Evolutionary conservation across 768 basidiomycete genomes (phyloP), one percentile per base, ranked within the genome.

Genomic region (Holtermanniella nyarrowii): DNA sequence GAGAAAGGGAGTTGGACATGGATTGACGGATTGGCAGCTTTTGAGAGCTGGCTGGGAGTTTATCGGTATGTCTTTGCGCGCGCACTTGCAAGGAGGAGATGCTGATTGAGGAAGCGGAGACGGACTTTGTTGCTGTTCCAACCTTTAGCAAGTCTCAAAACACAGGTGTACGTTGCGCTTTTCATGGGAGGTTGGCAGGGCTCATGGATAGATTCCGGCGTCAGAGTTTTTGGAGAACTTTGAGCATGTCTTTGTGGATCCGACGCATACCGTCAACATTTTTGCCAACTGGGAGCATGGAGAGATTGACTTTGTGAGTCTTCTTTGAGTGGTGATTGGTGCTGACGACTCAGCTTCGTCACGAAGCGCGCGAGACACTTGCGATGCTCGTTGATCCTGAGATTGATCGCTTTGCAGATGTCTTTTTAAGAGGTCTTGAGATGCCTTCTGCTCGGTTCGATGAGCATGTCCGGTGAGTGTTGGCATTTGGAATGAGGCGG

Each of bases 1-100:
- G 48, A 75, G 80, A 49, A 81, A 76, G 62, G 77, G 82, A 0
- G 64, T 91, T 2, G 91, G 88, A 4, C 80, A 78, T 50, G 86
- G 88, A 1, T 66, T 96, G 59, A 90, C 87, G 55, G 86, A 86
- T 20, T 95, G 93, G 72, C 89, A 91, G 65, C 75, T 93, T 24
- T 84, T 96, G 69, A 80, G 84, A 59, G 88, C 85, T 26, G 83
- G 81, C 0, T 72, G 93, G 58, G 86, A 90, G 66, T 83, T 90
- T 62, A 67, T 96, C 21, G 79, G 89, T 89, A 63, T 57, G 83
- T 65, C 51, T 20, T 22, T 46, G 27, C 23, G 24, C 22, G 21
- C 14, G 12, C 40, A 11, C 7, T 49, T 49, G 12, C 11, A 49
- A 18, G 39, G 12, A 13, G 5, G 20, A 31, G 13, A 44, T 7